A percentile compares a stretch with the other conserved stretches of the same genome.
These are phyloP conservation scores for Hymenoscyphus occultus DNA, from an alignment of 2,329 filamentous ascomycete species.

Conservation along the genomic window DNA sequence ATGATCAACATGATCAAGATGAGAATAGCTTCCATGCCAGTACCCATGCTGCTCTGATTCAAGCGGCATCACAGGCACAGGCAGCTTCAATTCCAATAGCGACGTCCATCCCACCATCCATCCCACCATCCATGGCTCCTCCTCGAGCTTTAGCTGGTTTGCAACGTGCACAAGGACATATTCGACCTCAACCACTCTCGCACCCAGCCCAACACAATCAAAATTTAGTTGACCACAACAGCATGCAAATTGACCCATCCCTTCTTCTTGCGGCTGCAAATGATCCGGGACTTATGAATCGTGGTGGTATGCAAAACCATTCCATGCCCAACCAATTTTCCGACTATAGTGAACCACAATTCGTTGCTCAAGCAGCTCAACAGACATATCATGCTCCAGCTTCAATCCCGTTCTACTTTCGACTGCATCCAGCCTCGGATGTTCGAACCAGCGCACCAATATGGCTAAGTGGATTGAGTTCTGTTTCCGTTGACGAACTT, in stretches of 20 bases:
- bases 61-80: constrained; percentile 34
- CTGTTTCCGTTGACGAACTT: constrained; percentile 57
- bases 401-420: constrained; percentile 63
- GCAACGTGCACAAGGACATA: constrained; percentile 10
- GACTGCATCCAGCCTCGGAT: constrained; percentile 63
- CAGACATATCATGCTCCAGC: constrained; percentile 36
- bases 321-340: constrained; percentile 35
- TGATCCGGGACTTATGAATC: constrained; percentile 34
- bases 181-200: constrained; percentile 12
- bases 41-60: constrained; percentile 31
- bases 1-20: constrained; percentile 3
- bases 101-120: constrained; percentile 1
- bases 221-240: constrained; percentile 41
- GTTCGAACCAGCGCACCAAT: constrained; percentile 49
- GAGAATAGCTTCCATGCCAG: constrained; percentile 28
- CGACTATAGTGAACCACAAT: constrained; percentile 33
- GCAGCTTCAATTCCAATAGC: constrained; percentile 13
- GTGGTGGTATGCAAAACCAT: constrained; percentile 25
- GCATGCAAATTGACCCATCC: constrained; percentile 62
- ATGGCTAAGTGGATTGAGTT: constrained; percentile 64
- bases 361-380: constrained; percentile 41
- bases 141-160: constrained; percentile 13
- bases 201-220: constrained; percentile 23
- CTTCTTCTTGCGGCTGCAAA: constrained; percentile 53
- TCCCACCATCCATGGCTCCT: not conserved